phyloP scores from a whole-genome alignment of 2,329 filamentous ascomycete genomes.

The Falciphora oryzae region DNA sequence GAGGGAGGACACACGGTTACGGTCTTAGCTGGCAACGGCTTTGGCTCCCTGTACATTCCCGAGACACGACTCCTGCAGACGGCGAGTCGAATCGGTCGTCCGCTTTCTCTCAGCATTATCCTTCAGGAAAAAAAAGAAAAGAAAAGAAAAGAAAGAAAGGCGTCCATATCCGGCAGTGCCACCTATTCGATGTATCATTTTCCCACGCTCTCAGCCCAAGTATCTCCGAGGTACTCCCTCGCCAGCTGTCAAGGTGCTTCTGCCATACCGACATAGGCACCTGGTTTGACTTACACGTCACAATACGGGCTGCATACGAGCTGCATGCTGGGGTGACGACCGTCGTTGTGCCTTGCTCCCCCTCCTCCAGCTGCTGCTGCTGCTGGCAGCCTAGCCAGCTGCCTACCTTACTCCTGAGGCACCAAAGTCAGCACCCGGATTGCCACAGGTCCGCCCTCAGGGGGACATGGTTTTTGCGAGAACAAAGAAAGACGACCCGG shows the following conservation, averaged over 20 bases:
- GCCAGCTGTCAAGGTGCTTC: background rate
- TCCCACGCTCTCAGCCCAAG: background rate
- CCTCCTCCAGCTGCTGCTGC: background rate
- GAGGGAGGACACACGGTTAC: slow-evolving; percentile 4
- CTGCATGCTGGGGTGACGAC: background rate
- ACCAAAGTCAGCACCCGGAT: background rate
- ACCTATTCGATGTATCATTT: background rate
- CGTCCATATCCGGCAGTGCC: background rate
- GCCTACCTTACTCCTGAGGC: background rate
- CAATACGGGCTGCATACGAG: background rate
- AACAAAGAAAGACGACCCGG: slow-evolving; percentile 26
- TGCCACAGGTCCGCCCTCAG: too few relatives aligned
- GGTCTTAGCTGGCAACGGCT: background rate
- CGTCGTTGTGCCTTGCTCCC: background rate
- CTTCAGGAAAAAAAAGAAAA: background rate
- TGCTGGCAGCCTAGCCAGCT: background rate
- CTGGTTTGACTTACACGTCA: background rate
- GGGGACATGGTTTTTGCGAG: background rate
- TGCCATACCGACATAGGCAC: background rate
- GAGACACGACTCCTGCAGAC: background rate
- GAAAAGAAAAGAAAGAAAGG: background rate
- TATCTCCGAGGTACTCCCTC: background rate
- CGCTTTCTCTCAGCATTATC: background rate
- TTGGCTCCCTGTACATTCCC: background rate
- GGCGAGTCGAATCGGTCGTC: background rate